A percentile compares a stretch with the other conserved stretches of the same genome.
phyloP scores from a whole-genome alignment of 306 rosid species.

The Vigna unguiculata region DNA sequence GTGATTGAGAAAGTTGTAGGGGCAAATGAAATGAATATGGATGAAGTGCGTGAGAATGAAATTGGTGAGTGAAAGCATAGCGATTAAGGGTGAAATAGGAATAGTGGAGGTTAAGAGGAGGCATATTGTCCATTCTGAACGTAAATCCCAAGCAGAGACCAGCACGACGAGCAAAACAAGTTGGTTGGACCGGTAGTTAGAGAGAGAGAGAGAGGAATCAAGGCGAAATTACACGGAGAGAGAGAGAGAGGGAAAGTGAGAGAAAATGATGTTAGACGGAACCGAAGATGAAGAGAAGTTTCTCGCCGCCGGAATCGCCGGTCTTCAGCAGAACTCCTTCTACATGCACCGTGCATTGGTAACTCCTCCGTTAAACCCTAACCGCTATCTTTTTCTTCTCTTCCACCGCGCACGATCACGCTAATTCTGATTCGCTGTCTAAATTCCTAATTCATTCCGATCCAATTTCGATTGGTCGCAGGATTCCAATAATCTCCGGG shows the following conservation, averaged over 20 bases:
- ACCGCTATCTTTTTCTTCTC: conserved; percentile 6
- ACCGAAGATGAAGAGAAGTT: conserved; percentile 93
- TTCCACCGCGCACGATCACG: conserved; percentile 21
- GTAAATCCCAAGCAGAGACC: conserved; percentile 26
- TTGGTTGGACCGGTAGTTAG: conserved; percentile 44
- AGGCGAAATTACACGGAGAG: conserved; percentile 32
- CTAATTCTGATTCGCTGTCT: conserved; percentile 15
- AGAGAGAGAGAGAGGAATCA: conserved; percentile 29
- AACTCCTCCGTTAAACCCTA: conserved; percentile 45
- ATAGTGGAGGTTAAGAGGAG: background rate
- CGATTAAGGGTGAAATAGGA: too few species aligned
- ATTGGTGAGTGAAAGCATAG: too few species aligned
- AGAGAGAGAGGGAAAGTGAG: background rate
- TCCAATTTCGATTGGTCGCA: conserved; percentile 44
- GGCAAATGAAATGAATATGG: too few species aligned
- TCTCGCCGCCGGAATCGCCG: conserved; percentile 96
- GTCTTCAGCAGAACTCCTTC: conserved; percentile 95
- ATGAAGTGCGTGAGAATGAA: too few species aligned
- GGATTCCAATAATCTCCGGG: conserved; percentile 97
- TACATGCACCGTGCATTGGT: conserved; percentile 99
- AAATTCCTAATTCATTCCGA: conserved; percentile 19
- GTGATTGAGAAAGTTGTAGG: too few species aligned
- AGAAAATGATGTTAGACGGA: conserved; percentile 75
- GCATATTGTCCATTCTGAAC: background rate
- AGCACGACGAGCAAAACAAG: conserved; percentile 23